A percentile compares a stretch with the other conserved stretches of the same genome.
phyloP scores from a whole-genome alignment of 2,329 filamentous ascomycete species.

The Xenosphaeropsis pyriputrescens region DNA sequence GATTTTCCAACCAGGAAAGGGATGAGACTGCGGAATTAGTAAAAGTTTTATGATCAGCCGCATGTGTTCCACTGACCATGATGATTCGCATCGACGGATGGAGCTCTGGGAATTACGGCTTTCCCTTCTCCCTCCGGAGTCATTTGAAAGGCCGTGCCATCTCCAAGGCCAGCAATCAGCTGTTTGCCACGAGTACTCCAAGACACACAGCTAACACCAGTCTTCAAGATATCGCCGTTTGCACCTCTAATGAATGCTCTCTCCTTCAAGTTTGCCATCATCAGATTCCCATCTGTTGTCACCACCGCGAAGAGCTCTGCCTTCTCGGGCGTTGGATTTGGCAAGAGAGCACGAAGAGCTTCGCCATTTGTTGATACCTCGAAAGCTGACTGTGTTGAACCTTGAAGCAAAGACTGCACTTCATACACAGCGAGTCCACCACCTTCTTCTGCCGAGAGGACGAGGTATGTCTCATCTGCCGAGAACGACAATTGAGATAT shows the following conservation, averaged over 20 bases:
- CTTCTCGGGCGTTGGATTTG: slow-evolving; percentile 65
- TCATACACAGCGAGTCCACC: slow-evolving; percentile 78
- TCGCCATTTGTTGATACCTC: slow-evolving; percentile 66
- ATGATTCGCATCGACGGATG: slow-evolving; percentile 44
- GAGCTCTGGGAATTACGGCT: slow-evolving; percentile 65
- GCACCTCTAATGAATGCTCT: slow-evolving; percentile 38
- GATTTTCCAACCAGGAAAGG: slow-evolving; percentile 77
- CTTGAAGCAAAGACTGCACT: slow-evolving; percentile 50
- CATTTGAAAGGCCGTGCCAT: slow-evolving; percentile 74
- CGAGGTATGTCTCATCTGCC: slow-evolving; percentile 71
- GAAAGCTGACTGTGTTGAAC: slow-evolving; percentile 52
- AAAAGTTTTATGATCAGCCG: too few relatives aligned
- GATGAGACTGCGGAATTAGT: slow-evolving; percentile 46
- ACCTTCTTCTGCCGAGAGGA: slow-evolving; percentile 68
- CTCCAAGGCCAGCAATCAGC: slow-evolving; percentile 67
- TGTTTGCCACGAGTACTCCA: slow-evolving; percentile 96
- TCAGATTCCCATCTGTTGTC: slow-evolving; percentile 63
- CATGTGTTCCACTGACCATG: slow-evolving; percentile 43
- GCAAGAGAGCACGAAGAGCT: slow-evolving; percentile 56
- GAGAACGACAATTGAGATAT: slow-evolving; percentile 86
- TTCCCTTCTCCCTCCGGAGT: slow-evolving; percentile 67
- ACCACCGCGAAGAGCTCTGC: slow-evolving; percentile 69
- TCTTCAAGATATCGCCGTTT: slow-evolving; percentile 52
- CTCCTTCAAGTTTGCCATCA: slow-evolving; percentile 69
- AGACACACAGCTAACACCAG: slow-evolving; percentile 66